phyloP scores from a whole-genome alignment of 148 eudicot species.

The Salicornia ramosissima region DNA sequence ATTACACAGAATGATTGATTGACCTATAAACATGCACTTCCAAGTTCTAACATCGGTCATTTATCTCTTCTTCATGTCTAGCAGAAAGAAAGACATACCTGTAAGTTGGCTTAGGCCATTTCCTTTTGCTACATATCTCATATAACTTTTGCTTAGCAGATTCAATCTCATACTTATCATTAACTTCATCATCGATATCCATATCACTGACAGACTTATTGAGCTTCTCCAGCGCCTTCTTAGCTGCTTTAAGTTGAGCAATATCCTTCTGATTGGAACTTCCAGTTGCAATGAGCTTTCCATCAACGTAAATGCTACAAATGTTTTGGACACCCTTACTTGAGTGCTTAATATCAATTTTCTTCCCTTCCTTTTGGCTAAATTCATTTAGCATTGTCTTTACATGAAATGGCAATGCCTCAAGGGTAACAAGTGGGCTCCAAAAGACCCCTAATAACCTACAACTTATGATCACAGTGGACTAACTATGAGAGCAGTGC shows the following conservation, averaged over 20 bases:
- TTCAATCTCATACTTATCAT: conserved; percentile 45
- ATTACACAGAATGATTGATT: too few species aligned
- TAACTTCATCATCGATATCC: conserved; percentile 16
- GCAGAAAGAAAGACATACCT: conserved; percentile 34
- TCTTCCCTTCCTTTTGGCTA: conserved; percentile 63
- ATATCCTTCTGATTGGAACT: conserved; percentile 51
- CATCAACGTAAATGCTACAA: conserved; percentile 57
- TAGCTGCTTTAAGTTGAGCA: conserved; percentile 69
- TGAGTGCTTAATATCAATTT: conserved; percentile 39
- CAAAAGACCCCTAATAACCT: conserved; percentile 53
- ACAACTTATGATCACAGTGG: neutral
- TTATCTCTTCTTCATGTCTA: neutral
- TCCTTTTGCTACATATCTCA: conserved; percentile 58
- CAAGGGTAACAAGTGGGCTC: conserved; percentile 73
- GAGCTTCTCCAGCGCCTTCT: conserved; percentile 45
- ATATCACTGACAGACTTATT: conserved; percentile 9
- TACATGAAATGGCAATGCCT: conserved; percentile 59
- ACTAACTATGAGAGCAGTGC: neutral
- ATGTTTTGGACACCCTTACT: conserved; percentile 39
- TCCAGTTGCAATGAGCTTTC: conserved; percentile 39
- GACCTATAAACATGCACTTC: neutral
- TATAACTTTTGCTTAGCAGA: conserved; percentile 61
- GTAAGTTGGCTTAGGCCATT: conserved; percentile 64
- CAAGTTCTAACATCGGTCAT: neutral
- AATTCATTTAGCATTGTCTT: conserved; percentile 56